Base-by-base conservation (phyloP, 2,329 filamentous ascomycete species). In the Stagonosporopsis vannaccii region DNA sequence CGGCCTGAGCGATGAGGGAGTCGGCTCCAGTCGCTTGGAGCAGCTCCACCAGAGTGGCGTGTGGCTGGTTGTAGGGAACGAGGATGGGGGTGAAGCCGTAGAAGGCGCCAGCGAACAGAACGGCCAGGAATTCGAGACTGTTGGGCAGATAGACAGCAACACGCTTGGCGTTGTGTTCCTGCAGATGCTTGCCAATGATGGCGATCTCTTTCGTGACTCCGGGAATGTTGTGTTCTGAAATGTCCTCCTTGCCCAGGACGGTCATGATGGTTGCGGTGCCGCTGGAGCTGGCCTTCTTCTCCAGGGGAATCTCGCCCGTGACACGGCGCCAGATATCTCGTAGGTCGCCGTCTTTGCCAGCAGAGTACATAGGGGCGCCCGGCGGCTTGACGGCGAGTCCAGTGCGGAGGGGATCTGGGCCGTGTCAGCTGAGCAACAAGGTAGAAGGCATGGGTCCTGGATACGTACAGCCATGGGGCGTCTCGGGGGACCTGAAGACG, bases 111-210 rank as follows among this genome's bases (percentile, higher is more conserved):
- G 93, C 85, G 69, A 99, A 96, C 19, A 98, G 80, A 7, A 90
- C 84, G 30, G 86, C 84, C 45, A 99, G 80, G 59, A 96, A 87
- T 77, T 99, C 95, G 68, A 96, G 83, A 42, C 92, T 97, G 81
- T 99, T 97, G 39, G 93, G 92, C 53, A 98, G 83, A 75, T 96
- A 97, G 61, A 98, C 85, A 60, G 92, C 95, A 28, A 98, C 90
- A 45, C 87, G 89, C 73, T 87, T 89, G 4, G 77, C 79, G 33
- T 86, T 87, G 52, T 87, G 86, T 61, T 90, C 85, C 66, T 90
- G 85, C 54, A 90, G 81, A 64, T 93, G 86, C 68, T 86, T 85
- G 60, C 95, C 95, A 68, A 98, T 87, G 25, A 95, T 84, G 75
- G 91, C 93, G 75, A 98, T 97, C 73, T 96, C 90, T 63, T 88